Conservation (phyloP, 345 rosid species). For the Melaleuca quinquenervia region DNA sequence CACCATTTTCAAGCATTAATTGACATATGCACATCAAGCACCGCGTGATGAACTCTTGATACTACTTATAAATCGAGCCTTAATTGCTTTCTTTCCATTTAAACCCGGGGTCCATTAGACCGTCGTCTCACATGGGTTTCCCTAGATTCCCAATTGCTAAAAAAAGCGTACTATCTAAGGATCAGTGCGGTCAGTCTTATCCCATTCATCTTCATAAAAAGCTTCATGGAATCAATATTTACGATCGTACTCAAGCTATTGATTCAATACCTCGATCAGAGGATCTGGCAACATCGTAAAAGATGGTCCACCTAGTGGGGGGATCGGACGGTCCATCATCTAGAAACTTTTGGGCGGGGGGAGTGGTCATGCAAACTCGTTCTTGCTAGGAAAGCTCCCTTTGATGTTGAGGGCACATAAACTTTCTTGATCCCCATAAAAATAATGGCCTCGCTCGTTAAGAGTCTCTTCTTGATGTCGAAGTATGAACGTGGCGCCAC, state of each 20-base stretch:
- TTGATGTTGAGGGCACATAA: neutral
- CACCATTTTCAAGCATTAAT: too few species aligned
- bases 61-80: too few species aligned
- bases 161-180: fast-evolving
- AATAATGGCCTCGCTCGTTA: neutral
- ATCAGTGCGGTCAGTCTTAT: fast-evolving
- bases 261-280: too few species aligned
- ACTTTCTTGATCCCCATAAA: neutral
- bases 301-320: neutral
- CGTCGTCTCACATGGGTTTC: too few species aligned
- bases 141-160: neutral
- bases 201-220: neutral
- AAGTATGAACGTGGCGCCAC: neutral
- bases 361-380: neutral
- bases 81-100: too few species aligned
- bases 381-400: neutral
- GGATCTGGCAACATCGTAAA: neutral
- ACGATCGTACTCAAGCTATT: neutral
- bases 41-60: too few species aligned
- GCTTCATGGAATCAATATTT: neutral
- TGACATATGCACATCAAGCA: too few species aligned
- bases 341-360: neutral
- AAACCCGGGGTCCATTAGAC: too few species aligned
- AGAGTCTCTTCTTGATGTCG: neutral
- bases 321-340: neutral